Evolutionary conservation across 805 yeast genomes (phyloP).

Genomic region (Myxozyma neotropica): DNA sequence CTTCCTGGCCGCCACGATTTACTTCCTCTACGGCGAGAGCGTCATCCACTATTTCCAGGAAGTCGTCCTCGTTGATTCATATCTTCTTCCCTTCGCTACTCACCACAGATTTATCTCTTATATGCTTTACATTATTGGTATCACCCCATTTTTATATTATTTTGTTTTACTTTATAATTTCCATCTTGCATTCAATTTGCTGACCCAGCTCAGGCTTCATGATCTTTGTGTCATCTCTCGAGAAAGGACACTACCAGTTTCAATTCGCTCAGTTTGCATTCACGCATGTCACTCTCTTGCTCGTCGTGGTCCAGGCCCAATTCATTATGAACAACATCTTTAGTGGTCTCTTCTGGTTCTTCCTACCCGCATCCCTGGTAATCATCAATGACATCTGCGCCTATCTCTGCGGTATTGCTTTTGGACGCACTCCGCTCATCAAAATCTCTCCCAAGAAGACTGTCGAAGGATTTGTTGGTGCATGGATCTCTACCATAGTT

Average conservation of each 20-base stretch:
- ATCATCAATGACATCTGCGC: constrained; percentile 96
- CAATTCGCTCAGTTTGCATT: constrained; percentile 93
- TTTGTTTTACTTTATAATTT: background rate
- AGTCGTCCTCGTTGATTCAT: constrained; percentile 54
- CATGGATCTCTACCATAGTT: constrained; percentile 89
- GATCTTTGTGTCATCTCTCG: constrained; percentile 82
- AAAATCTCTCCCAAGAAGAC: constrained; percentile 96
- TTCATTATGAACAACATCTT: constrained; percentile 85
- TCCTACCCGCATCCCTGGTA: constrained; percentile 88
- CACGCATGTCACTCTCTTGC: constrained; percentile 87
- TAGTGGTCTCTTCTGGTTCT: constrained; percentile 91
- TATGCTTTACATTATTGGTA: constrained; percentile 57
- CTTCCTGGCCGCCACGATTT: constrained; percentile 78
- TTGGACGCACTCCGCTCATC: constrained; percentile 89
- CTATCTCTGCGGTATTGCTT: constrained; percentile 93
- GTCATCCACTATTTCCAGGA: constrained; percentile 68
- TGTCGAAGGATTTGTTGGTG: constrained; percentile 95
- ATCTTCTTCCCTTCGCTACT: constrained; percentile 60
- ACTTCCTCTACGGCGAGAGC: constrained; percentile 85
- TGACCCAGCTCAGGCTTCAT: constrained; percentile 66
- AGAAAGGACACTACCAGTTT: constrained; percentile 84
- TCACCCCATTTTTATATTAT: background rate
- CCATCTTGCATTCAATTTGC: background rate
- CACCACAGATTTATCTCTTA: constrained; percentile 87
- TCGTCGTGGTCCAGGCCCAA: constrained; percentile 93